Evolutionary conservation across 208 protist genomes (phyloP).

Genomic region (Wallacemonas sp.): DNA sequence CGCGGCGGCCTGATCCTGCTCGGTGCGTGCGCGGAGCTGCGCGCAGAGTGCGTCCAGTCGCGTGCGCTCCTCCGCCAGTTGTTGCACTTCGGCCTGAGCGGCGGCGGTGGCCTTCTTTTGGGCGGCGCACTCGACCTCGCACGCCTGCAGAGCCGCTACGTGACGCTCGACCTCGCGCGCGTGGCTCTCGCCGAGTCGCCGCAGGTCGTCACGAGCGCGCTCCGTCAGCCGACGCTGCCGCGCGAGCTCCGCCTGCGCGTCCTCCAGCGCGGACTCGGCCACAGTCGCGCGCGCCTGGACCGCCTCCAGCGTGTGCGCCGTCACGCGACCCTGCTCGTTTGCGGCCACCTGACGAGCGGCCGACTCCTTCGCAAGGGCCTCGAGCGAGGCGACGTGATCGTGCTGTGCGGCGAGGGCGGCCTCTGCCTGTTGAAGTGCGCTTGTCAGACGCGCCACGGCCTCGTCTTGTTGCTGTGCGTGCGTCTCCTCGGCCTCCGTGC

Average conservation of each 20-base stretch:
- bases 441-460: constrained; percentile 13
- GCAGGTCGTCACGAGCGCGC: not conserved
- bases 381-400: constrained; percentile 14
- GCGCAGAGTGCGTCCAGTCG: constrained; percentile 22
- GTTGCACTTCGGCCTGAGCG: constrained; percentile 4
- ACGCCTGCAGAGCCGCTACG: not conserved
- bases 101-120: not conserved
- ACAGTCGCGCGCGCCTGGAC: not conserved
- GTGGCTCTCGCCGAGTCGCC: not conserved
- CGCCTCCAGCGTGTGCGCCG: constrained; percentile 10
- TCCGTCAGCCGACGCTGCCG: constrained; percentile 12
- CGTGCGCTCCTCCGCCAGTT: constrained; percentile 15
- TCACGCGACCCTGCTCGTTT: not conserved
- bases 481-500: constrained; percentile 14
- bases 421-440: constrained; percentile 27
- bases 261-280: constrained; percentile 6
- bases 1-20: constrained; percentile 9
- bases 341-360: not conserved
- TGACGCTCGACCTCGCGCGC: not conserved
- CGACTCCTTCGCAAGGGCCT: not conserved
- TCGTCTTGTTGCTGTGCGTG: constrained; percentile 15
- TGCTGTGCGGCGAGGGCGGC: constrained; percentile 24
- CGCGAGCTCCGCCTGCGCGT: constrained; percentile 23
- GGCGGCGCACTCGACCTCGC: not conserved
- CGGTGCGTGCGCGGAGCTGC: constrained; percentile 16